Conservation (phyloP, 331 rosid genomes). For the Acacia concinna region DNA sequence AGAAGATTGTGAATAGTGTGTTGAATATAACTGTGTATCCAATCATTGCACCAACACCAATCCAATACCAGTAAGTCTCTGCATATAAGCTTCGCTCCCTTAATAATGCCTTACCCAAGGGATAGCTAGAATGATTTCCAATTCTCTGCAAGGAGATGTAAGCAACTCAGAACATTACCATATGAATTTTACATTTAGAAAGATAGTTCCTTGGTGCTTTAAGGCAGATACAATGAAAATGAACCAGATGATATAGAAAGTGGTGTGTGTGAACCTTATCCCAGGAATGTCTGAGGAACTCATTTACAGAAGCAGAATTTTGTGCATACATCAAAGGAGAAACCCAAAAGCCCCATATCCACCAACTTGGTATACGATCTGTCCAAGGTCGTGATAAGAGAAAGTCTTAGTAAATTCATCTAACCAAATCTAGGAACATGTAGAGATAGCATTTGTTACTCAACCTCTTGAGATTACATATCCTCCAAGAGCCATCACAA, state of each 20-base stretch:
- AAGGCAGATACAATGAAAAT: neutral
- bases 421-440: constrained; percentile 26
- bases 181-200: constrained; percentile 1
- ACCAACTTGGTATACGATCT: constrained; percentile 88
- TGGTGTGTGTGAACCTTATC: constrained; percentile 58
- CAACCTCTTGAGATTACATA: constrained; percentile 87
- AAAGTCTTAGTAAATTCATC: constrained; percentile 29
- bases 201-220: neutral
- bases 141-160: constrained; percentile 44
- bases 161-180: constrained; percentile 3
- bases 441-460: constrained; percentile 25
- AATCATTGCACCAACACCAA: constrained; percentile 90
- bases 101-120: constrained; percentile 76
- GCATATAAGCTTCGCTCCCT: constrained; percentile 65
- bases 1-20: constrained; percentile 73
- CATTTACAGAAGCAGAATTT: constrained; percentile 91
- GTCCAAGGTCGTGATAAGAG: constrained; percentile 30
- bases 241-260: neutral
- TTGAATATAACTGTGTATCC: constrained; percentile 91
- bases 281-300: constrained; percentile 97
- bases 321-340: constrained; percentile 99
- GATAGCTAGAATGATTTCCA: constrained; percentile 50
- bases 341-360: constrained; percentile 99
- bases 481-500: constrained; percentile 98
- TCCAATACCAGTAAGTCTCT: constrained; percentile 98